These are phyloP conservation scores for Cadophora gregata DNA, from an alignment of 2,329 filamentous ascomycete genomes.

Conservation along the genomic window DNA sequence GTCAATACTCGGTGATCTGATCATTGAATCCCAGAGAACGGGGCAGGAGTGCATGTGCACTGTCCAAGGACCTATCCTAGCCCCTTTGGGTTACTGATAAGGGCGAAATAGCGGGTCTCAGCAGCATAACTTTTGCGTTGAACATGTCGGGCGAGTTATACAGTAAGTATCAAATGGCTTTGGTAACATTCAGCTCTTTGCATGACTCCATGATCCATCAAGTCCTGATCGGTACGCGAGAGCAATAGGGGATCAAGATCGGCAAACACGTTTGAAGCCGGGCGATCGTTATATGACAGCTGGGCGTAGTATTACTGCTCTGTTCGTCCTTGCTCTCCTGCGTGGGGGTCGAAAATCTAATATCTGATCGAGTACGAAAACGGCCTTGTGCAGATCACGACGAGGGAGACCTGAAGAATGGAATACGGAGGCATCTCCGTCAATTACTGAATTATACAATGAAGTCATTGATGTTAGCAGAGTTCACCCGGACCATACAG, in stretches of 20 bases:
- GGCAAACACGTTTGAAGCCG: conserved; percentile 2
- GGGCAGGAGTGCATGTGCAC: conserved; percentile 4
- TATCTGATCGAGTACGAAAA: conserved; percentile 10
- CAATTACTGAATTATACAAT: conserved; percentile 4
- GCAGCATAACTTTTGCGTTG: conserved; percentile 12
- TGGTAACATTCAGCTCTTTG: conserved; percentile 1
- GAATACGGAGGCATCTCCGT: not conserved
- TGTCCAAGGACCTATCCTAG: conserved; percentile 9
- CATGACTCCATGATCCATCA: conserved; percentile 7
- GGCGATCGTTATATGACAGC: conserved; percentile 1
- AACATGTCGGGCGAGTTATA: conserved; percentile 6
- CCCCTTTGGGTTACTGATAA: conserved; percentile 13
- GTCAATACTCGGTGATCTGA: conserved; percentile 21
- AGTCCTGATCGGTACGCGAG: not conserved
- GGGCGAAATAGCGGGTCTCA: not conserved
- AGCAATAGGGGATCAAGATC: not conserved
- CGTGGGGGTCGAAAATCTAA: conserved; percentile 9
- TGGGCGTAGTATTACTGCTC: not conserved
- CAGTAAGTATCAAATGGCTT: not conserved
- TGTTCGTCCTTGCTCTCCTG: conserved; percentile 1
- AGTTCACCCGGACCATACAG: not conserved
- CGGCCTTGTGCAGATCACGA: not conserved
- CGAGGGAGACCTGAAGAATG: not conserved
- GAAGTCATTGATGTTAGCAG: conserved; percentile 9
- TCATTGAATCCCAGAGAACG: not conserved